Conservation (phyloP, 495 filamentous ascomycete species). For the Penicillium chermesinum region DNA sequence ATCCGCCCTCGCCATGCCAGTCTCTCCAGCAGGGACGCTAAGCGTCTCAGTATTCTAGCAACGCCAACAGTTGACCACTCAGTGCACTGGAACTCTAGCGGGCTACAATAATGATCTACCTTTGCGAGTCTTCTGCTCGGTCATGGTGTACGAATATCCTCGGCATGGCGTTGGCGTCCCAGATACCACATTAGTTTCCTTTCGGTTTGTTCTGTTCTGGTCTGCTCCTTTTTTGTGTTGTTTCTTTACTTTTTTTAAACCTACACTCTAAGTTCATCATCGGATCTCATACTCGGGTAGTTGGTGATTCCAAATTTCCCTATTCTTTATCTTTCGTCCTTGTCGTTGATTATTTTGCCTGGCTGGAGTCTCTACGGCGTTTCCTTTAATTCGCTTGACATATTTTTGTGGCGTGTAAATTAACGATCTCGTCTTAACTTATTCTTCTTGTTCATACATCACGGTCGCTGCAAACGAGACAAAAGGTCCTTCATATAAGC, state of each 20-base stretch:
- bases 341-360: constrained; percentile 12
- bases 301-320: constrained; percentile 4
- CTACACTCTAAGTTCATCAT: background rate
- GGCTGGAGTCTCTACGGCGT: constrained; percentile 1
- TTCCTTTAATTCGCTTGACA: constrained; percentile 17
- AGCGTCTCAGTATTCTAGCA: constrained; percentile 40
- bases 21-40: constrained; percentile 38
- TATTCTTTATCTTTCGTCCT: constrained; percentile 11
- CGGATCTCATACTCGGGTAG: background rate
- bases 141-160: constrained; percentile 1
- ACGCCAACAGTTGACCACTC: constrained; percentile 19
- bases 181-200: constrained; percentile 29
- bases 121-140: constrained; percentile 9
- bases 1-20: constrained; percentile 42
- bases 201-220: constrained; percentile 9
- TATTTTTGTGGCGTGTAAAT: constrained; percentile 28
- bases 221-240: constrained; percentile 5
- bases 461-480: too few species aligned
- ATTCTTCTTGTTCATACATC: background rate
- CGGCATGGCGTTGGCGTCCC: constrained; percentile 26
- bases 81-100: constrained; percentile 12
- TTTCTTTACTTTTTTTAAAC: constrained; percentile 10
- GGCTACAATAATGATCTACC: constrained; percentile 15
- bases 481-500: too few species aligned
- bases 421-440: constrained; percentile 14